Evolutionary conservation across 176 grass and related monocot species (phyloP), one percentile per base, ranked within the genome.

Genomic region (Avena sativa): DNA sequence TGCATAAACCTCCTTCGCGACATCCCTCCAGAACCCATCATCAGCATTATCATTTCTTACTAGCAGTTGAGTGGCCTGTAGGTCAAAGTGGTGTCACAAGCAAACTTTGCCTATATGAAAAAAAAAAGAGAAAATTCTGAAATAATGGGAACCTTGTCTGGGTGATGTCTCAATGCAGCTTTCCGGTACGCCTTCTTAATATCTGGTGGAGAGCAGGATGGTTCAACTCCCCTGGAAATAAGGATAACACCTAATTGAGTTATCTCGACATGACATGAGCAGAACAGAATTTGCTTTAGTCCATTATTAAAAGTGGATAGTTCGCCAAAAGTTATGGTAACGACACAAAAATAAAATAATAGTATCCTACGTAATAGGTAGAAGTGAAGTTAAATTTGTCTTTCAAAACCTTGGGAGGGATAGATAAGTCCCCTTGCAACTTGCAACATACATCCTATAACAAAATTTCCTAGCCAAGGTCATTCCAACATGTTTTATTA

Each of bases 141-240:
- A 72, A 19, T 36, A 71, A 81, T 48, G 23, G 30, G 17, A 67
- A 95, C 95, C 92, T 97, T 99, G 57, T 99, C 97, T 47, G 97
- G 97, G 69, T 99, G 97, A 88, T 99, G 94, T 80, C 79, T 92
- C 73, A 97, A 80, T 79, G 97, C 97, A 90, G 97, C 94, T 87
- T 99, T 99, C 36, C 94, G 87, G 70, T 99, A 99, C 4, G 94
- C 92, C 78, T 97, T 99, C 86, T 99, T 99, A 82, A 99, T 85
- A 82, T 97, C 97, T 61, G 87, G 87, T 84, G 78, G 19, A 85
- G 97, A 88, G 61, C 91, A 93, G 32, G 89, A 94, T 81, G 74
- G 66, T 79, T 99, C 97, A 40, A 99, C 62, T 77, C 97, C 94
- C 78, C 97, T 99, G 86, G 50, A 79, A 76, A 87, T 76, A 71